Evolutionary conservation across 2,329 filamentous ascomycete species (phyloP).

Genomic region (Colletotrichum siamense): DNA sequence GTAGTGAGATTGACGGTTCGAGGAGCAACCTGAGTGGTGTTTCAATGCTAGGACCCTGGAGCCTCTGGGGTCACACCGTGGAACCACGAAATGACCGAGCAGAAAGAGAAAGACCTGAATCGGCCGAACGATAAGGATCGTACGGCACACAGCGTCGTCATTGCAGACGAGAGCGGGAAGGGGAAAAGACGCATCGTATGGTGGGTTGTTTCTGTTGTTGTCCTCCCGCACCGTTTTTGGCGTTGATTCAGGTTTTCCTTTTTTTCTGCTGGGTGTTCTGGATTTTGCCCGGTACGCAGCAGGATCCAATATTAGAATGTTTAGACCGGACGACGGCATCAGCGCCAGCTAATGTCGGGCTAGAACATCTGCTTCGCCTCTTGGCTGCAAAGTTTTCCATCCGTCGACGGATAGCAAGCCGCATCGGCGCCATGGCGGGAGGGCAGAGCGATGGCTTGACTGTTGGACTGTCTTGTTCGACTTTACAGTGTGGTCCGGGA

Average conservation of each 20-base stretch:
- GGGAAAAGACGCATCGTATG: neutral
- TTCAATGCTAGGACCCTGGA: neutral
- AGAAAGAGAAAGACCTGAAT: neutral
- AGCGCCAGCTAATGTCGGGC: neutral
- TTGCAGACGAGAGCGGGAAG: neutral
- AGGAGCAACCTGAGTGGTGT: neutral
- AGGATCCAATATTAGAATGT: neutral
- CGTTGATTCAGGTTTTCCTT: neutral
- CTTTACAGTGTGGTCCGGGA: neutral
- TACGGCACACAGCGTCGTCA: neutral
- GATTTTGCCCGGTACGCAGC: neutral
- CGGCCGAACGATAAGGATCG: constrained; percentile 1
- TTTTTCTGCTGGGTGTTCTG: neutral
- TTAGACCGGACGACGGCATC: neutral
- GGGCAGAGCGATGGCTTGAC: neutral
- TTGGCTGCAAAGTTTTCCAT: neutral
- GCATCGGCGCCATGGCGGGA: constrained; percentile 12
- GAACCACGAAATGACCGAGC: constrained; percentile 14
- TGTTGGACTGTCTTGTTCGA: neutral
- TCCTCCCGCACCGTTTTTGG: neutral
- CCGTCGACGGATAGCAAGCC: constrained; percentile 4
- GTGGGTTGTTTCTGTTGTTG: neutral
- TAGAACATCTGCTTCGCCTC: neutral
- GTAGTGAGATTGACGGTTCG: neutral
- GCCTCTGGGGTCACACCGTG: neutral